phyloP scores from a whole-genome alignment of 257 asterid genomes.

The Voacanga thouarsii region DNA sequence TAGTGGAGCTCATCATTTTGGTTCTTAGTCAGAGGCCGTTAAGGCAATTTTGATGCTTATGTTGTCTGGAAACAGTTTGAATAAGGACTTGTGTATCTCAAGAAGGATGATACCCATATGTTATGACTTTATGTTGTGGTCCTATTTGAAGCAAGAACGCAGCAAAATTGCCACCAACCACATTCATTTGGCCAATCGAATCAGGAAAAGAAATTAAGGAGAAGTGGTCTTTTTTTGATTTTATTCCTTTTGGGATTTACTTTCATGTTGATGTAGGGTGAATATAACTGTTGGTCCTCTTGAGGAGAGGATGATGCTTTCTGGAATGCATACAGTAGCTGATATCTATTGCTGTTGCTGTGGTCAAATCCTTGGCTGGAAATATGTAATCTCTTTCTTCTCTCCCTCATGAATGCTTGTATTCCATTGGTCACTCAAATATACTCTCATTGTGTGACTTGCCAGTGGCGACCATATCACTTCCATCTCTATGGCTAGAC shows the following conservation, averaged over 20 bases:
- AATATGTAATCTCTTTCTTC: constrained; percentile 51
- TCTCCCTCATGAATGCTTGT: neutral
- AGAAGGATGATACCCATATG: neutral
- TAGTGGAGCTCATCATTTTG: neutral
- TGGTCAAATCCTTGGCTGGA: constrained; percentile 84
- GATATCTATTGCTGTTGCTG: constrained; percentile 79
- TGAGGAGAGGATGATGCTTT: constrained; percentile 77
- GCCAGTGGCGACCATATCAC: neutral
- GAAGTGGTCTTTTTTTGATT: neutral
- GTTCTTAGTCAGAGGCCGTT: neutral
- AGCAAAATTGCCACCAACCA: neutral
- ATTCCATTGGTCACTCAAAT: neutral
- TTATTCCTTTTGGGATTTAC: neutral
- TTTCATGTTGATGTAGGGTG: constrained; percentile 33
- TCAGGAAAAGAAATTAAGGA: neutral
- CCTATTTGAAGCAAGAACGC: neutral
- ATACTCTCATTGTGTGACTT: neutral
- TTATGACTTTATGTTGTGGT: neutral
- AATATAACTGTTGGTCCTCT: constrained; percentile 60
- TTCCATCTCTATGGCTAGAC: neutral
- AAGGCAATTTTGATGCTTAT: neutral
- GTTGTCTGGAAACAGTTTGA: neutral
- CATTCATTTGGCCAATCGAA: neutral
- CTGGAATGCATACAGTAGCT: constrained; percentile 75
- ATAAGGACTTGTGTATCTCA: neutral